Percentiles rank a stretch among this genome's conserved stretches.
Conservation (phyloP, 2,329 filamentous ascomycete species). For the Ramularia collo-cygni region DNA sequence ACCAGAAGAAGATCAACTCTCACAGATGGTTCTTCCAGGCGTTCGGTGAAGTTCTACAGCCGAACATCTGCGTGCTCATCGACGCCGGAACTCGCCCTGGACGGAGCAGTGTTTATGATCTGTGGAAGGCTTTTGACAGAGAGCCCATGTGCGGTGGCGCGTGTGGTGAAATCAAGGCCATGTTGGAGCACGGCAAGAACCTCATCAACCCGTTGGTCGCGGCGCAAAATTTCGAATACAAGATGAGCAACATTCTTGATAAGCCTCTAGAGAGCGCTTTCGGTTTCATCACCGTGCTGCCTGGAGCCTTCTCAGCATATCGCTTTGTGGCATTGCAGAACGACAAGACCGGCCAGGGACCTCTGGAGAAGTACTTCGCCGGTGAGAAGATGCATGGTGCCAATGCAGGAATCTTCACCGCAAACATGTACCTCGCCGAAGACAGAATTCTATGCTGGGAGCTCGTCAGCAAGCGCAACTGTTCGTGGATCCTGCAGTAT, state of each 20-base stretch:
- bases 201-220: constrained; percentile 90
- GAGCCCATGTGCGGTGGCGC: constrained; percentile 97
- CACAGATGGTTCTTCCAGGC: constrained; percentile 99
- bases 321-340: constrained; percentile 92
- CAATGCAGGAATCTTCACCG: constrained; percentile 92
- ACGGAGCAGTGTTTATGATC: constrained; percentile 88
- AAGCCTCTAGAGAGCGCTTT: constrained; percentile 97
- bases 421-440: constrained; percentile 98
- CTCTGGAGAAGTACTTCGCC: constrained; percentile 92
- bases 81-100: constrained; percentile 95
- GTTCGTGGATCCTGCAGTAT: constrained; percentile 94
- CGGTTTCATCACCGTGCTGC: constrained; percentile 93
- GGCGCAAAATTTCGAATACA: constrained; percentile 98
- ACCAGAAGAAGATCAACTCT: constrained; percentile 99
- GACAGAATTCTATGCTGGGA: constrained; percentile 99
- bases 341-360: constrained; percentile 88
- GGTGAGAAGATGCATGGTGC: constrained; percentile 93
- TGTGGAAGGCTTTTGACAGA: constrained; percentile 97
- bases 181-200: constrained; percentile 83
- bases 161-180: constrained; percentile 98
- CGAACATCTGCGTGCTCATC: constrained; percentile 92
- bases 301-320: constrained; percentile 97
- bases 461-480: constrained; percentile 93
- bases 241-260: constrained; percentile 98
- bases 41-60: constrained; percentile 84